Evolutionary conservation across 164 flowering plant genomes (phyloP).

Genomic region (Berberis thunbergii): DNA sequence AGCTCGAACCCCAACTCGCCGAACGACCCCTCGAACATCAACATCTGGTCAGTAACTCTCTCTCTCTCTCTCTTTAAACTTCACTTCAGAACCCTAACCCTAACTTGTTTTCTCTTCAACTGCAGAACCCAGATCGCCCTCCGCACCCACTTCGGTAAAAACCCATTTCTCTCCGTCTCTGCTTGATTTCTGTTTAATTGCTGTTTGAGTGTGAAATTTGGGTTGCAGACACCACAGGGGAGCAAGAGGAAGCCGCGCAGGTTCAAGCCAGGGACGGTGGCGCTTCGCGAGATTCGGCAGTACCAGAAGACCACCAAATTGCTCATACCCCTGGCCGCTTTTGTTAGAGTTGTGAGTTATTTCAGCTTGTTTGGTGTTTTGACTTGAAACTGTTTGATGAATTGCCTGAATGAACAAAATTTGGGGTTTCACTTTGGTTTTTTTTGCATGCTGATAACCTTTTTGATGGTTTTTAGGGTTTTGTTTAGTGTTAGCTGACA

Average conservation of each 20-base stretch:
- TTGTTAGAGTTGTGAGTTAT: slow-evolving; percentile 8
- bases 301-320: slow-evolving; percentile 2
- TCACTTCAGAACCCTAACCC: too few relatives aligned
- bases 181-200: not conserved
- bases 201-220: not conserved
- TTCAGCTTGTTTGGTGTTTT: not conserved
- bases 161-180: too few relatives aligned
- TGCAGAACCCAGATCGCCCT: too few relatives aligned
- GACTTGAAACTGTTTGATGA: not conserved
- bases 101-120: too few relatives aligned
- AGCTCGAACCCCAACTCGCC: not conserved
- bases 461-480: too few relatives aligned
- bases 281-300: slow-evolving; percentile 9
- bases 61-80: not conserved
- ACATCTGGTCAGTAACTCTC: not conserved
- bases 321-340: slow-evolving; percentile 7
- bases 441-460: too few relatives aligned
- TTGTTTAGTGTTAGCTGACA: too few relatives aligned
- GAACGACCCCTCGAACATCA: not conserved
- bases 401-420: not conserved
- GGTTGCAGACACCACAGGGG: not conserved
- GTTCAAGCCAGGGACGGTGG: slow-evolving; percentile 9
- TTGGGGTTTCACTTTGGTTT: not conserved
- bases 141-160: too few relatives aligned
- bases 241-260: not conserved